Base-by-base conservation (phyloP, 306 rosid genomes). In the Echinosophora koreensis region DNA sequence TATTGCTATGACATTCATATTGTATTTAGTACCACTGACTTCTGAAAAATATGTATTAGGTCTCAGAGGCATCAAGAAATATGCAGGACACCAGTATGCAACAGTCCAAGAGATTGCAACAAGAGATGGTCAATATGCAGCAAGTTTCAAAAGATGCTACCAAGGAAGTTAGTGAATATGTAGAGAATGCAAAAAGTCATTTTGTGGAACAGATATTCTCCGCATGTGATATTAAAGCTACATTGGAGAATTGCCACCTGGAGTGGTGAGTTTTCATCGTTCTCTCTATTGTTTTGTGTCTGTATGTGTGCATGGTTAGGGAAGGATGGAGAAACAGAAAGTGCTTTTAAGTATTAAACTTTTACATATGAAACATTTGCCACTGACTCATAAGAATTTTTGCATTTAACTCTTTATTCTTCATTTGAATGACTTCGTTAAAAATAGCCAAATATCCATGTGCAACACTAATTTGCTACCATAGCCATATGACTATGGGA, bases 41-140 rank as follows among this genome's bases (percentile, higher is more conserved):
- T 61, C 15, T 71, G 64, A 28, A 69, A 35, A 47, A 67, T 71
- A 37, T 69, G 60, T 37, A 49, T 80, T 69, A 94, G 98, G 96
- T 92, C 69, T 86, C 94, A 2, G 89, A 90, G 73, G 90, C 96
- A 41, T 88, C 97, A 38, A 86, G 83, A 47, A 82, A 81, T 42
- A 87, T 94, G 76, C 86, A 80, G 73, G 89, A 81, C 35, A 35
- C 77, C 1, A 85, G 82, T 74, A 16, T 80, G 66, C 86, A 86
- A 67, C 89, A 92, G 54, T 85, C 86, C 46, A 73, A 46, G 58
- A 87, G 71, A 35, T 78, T 94, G 82, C 87, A 81, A 64, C 84
- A 62, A 18, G 91, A 89, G 86, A 83, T 92, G 87, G 55, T 65
- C 67, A 56, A 66, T 83, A 88, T 92, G 82, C 90, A 89, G 83